Conservation (phyloP, 2,329 filamentous ascomycete genomes). For the Fusarium sp. region DNA sequence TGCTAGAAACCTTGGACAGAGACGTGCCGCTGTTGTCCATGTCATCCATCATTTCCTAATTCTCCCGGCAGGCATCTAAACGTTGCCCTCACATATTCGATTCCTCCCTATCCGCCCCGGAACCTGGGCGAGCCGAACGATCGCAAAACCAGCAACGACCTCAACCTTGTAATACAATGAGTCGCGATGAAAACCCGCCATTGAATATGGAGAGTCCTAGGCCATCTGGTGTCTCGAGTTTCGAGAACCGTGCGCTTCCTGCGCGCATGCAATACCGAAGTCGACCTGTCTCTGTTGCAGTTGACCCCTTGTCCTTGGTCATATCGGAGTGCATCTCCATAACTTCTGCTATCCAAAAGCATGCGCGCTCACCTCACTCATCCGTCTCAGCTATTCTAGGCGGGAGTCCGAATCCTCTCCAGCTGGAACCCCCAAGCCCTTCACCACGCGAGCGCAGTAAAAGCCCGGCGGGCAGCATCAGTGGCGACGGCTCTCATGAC, state of each 20-base stretch:
- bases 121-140: conserved; percentile 16
- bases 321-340: conserved; percentile 99
- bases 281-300: conserved; percentile 78
- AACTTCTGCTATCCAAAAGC: conserved; percentile 97
- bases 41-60: conserved; percentile 1
- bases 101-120: not conserved
- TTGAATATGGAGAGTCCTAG: conserved; percentile 44
- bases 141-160: conserved; percentile 30
- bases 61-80: not conserved
- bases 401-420: conserved; percentile 71
- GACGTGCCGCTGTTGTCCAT: conserved; percentile 28
- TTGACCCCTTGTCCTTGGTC: conserved; percentile 91
- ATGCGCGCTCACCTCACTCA: conserved; percentile 94
- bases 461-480: conserved; percentile 50
- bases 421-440: conserved; percentile 61
- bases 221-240: conserved; percentile 32
- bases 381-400: conserved; percentile 96
- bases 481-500: conserved; percentile 61
- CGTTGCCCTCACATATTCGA: conserved; percentile 12
- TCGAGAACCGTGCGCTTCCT: conserved; percentile 45
- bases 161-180: conserved; percentile 47
- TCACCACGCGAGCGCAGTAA: conserved; percentile 56
- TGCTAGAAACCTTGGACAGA: conserved; percentile 11
- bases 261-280: conserved; percentile 69
- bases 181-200: conserved; percentile 46